phyloP scores from a whole-genome alignment of 2,329 filamentous ascomycete genomes.

The Fusarium miscanthi region DNA sequence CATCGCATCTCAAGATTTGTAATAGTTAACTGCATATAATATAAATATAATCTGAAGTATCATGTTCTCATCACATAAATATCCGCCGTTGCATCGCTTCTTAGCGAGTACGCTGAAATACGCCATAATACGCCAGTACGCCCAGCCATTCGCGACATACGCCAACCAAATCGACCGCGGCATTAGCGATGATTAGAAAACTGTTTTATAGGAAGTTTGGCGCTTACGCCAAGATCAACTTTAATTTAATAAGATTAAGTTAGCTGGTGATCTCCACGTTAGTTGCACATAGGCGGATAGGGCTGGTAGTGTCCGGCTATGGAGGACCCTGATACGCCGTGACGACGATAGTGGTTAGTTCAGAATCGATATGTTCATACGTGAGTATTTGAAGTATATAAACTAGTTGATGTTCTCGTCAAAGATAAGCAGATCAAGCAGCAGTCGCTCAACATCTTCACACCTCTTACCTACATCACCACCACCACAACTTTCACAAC shows the following conservation, averaged over 20 bases:
- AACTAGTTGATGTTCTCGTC: not conserved
- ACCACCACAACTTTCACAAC: not conserved
- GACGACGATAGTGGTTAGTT: no score
- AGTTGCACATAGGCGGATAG: not conserved
- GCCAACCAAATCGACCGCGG: not conserved
- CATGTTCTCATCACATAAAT: no score
- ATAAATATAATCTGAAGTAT: fast-evolving
- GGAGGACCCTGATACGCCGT: not conserved
- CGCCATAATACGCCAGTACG: constrained; percentile 11
- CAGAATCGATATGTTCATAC: fast-evolving
- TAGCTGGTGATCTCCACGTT: not conserved
- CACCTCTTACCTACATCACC: not conserved
- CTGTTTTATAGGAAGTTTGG: no score
- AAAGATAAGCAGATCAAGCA: not conserved
- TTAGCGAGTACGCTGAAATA: constrained; percentile 10
- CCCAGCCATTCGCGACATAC: not conserved
- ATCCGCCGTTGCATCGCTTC: not conserved
- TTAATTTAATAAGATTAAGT: constrained; percentile 1
- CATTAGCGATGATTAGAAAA: not conserved
- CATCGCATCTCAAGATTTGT: not conserved
- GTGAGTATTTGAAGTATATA: not conserved
- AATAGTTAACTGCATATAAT: fast-evolving
- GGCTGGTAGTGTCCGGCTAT: not conserved
- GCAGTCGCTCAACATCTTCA: not conserved
- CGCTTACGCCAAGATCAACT: not conserved